Base-by-base conservation (phyloP, 1,139 yeast species). In the Candida sanyaensis region DNA sequence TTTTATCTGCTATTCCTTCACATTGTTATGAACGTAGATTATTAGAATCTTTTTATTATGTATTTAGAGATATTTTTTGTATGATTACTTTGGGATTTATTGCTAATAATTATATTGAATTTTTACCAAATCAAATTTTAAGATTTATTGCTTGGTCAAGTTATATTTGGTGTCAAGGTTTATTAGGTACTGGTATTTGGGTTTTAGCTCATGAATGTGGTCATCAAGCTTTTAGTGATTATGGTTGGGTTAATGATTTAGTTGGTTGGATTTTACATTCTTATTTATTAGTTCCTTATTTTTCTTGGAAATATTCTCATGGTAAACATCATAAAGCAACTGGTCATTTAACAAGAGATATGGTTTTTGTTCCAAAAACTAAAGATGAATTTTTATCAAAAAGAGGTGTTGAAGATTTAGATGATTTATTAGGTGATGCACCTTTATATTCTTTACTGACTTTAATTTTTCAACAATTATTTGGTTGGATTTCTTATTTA, bases 121-220 rank as follows among this genome's bases (percentile, higher is more conserved):
- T 63, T 50, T 65, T 86, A 43, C 78, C 81, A 30, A 68, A 66
- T 55, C 59, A 64, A 42, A 55, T 61, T 9, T 59, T 71, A 11
- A 76, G 93, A 59, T 77, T 78, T 51, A 67, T 68, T 7, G 77
- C 80, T 45, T 88, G 95, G 92, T 59, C 75, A 42, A 68, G 63
- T 33, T 84, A 77, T 50, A 63, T 72, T 43, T 68, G 68, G 57
- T 59, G 66, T 47, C 67, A 72, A 52, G 81, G 82, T 32, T 65
- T 77, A 47, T 78, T 85, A 59, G 88, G 88, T 31, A 84, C 89
- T 52, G 96, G 96, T 32, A 62, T 86, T 55, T 88, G 96, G 96
- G 86, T 88, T 53, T 68, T 88, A 65, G 96, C 96, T 51, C 96
- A 88, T 68, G 96, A 88, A 70, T 88, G 96, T 73, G 96, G 96